Base-by-base conservation (phyloP, 805 yeast genomes). In the Wickerhamomyces queroliae region DNA sequence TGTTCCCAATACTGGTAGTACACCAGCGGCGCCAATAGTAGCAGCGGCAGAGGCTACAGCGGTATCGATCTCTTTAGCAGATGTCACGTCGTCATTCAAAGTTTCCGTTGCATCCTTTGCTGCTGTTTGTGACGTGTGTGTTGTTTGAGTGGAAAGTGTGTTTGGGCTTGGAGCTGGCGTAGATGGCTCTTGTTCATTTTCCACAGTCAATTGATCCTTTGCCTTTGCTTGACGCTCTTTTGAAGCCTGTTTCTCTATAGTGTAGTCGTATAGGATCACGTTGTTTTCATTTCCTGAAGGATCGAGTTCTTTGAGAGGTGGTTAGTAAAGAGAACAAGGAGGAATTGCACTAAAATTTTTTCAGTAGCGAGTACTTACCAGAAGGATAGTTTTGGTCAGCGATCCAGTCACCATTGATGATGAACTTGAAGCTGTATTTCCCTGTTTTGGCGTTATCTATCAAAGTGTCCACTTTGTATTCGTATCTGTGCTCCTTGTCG, bases 201-300 rank as follows among this genome's bases (percentile, higher is more conserved):
- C 23, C 13, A 37, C 37, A 36, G 26, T 38, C n/a, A 30, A 23
- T 25, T 35, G 30, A 9, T 16, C 25, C 18, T 20, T 31, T 9
- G 16, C 31, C 7, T 35, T 31, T 5, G 37, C 45, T 5, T 25
- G 35, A n/a, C 16, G 22, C 10, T 35, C 48, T 3, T 13, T 20
- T 9, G 37, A 5, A 9, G 32, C 16, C 2, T 9, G 18, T 4
- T 35, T 34, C 17, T 27, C 39, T 5, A 29, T 29, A 0, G 49
- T 33, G 29, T 29, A 37, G 35, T 48, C 52, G 23, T 45, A 52
- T 4, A 43, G 33, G 21, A 59, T 35, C 4, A 65, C 69, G 38
- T 67, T 67, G 46, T 67, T 67, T 28, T 59, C 61, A 37, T 65
- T 66, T 7, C 63, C 66, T 33, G 50, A 42, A 5, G 52, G 56